Evolutionary conservation across 768 basidiomycete species (phyloP).

Genomic region (Boletus fagicola): DNA sequence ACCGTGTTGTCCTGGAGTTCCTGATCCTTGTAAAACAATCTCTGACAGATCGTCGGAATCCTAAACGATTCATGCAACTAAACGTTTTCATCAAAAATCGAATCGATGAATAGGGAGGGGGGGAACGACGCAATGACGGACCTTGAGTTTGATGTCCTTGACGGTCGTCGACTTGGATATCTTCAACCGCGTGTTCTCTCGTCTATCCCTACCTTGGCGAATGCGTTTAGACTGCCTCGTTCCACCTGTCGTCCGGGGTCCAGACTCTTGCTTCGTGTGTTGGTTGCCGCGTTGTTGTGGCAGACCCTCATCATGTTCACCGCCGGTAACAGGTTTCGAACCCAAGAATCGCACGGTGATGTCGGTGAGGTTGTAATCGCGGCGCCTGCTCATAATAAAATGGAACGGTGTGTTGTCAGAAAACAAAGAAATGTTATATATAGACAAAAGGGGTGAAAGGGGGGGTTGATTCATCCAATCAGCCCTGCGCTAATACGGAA

Average conservation of each 20-base stretch:
- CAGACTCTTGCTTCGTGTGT: conserved; percentile 31
- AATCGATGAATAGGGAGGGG: background rate
- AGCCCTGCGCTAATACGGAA: conserved; percentile 11
- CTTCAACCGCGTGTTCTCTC: conserved; percentile 49
- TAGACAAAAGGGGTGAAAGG: background rate
- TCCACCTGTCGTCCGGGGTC: conserved; percentile 41
- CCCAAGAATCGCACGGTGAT: conserved; percentile 54
- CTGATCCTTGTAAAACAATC: conserved; percentile 56
- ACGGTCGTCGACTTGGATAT: conserved; percentile 67
- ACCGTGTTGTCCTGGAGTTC: conserved; percentile 64
- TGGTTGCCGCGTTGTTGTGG: conserved; percentile 24
- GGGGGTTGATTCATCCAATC: background rate
- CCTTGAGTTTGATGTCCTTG: conserved; percentile 76
- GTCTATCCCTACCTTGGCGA: conserved; percentile 52
- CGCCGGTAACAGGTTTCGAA: conserved; percentile 32
- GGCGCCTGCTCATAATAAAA: conserved; percentile 27
- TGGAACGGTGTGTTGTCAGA: conserved; percentile 19
- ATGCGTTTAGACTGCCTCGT: conserved; percentile 71
- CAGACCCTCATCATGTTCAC: conserved; percentile 26
- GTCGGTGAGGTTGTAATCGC: conserved; percentile 57
- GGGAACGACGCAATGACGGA: conserved; percentile 31
- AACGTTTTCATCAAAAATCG: background rate
- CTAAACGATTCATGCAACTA: conserved; percentile 62
- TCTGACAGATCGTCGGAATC: conserved; percentile 76
- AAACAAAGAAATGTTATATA: conserved; percentile 7